Evolutionary conservation across 768 basidiomycete genomes (phyloP).

Genomic region (Phylloporus arenicola): DNA sequence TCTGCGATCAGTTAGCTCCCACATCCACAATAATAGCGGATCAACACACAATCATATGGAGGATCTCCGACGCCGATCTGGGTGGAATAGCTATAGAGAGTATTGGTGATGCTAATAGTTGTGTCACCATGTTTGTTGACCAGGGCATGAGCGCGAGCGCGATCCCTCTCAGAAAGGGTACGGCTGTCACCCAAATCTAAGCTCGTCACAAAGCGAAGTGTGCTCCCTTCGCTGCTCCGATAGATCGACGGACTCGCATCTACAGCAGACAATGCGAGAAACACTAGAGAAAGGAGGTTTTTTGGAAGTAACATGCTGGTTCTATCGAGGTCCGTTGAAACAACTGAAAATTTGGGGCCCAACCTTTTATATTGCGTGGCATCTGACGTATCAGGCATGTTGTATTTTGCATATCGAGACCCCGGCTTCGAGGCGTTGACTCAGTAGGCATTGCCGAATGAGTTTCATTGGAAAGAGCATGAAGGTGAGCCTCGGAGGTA

Average conservation of each 20-base stretch:
- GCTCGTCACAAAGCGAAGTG: not conserved
- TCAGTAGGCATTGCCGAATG: not conserved
- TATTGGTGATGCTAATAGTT: not conserved
- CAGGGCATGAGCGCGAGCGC: not conserved
- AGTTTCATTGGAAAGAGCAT: not conserved
- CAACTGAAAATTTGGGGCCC: not conserved
- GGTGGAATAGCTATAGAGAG: not conserved
- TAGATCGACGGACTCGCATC: not conserved
- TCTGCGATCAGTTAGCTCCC: not conserved
- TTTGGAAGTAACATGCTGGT: not conserved
- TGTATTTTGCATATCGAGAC: not conserved
- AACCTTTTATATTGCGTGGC: not conserved
- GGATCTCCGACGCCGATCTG: not conserved
- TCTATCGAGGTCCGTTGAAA: not conserved
- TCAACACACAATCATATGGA: not conserved
- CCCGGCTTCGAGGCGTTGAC: not conserved
- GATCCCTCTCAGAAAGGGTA: not conserved
- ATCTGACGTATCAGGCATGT: not conserved
- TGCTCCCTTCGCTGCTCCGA: not conserved
- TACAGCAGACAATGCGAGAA: not conserved
- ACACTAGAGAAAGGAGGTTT: not conserved
- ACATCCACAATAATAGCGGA: too few species aligned
- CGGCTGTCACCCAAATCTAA: too few species aligned
- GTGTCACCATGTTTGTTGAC: not conserved
- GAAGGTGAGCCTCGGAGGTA: not conserved